Evolutionary conservation across 2,329 filamentous ascomycete species (phyloP).

Genomic region (Phaeoacremonium minimum): DNA sequence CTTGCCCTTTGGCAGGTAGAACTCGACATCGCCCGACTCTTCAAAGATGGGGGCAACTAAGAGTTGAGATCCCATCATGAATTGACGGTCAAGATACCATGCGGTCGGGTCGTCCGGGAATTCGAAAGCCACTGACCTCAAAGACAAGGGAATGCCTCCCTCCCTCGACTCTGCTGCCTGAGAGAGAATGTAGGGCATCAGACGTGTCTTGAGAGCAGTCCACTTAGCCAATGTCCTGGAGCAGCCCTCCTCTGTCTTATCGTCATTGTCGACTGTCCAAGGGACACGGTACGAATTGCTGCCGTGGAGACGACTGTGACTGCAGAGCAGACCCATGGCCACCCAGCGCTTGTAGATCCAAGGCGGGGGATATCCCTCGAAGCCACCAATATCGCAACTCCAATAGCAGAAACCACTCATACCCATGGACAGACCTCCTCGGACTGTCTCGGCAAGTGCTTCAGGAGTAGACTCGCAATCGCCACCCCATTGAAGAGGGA

Average conservation of each 20-base stretch:
- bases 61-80: conserved; percentile 61
- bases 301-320: conserved; percentile 64
- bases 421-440: background rate
- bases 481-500: conserved; percentile 66
- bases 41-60: conserved; percentile 59
- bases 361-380: conserved; percentile 60
- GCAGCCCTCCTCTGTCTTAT: conserved; percentile 46
- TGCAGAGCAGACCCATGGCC: conserved; percentile 63
- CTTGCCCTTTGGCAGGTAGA: conserved; percentile 49
- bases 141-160: conserved; percentile 23
- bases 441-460: background rate
- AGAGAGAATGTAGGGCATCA: conserved; percentile 43
- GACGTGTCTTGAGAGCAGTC: conserved; percentile 38
- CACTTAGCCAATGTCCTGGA: conserved; percentile 39
- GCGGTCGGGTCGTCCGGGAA: conserved; percentile 62
- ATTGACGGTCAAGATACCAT: conserved; percentile 63
- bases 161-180: conserved; percentile 22
- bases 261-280: conserved; percentile 63
- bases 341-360: conserved; percentile 73
- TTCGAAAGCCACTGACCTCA: conserved; percentile 61
- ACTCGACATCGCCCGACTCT: conserved; percentile 56
- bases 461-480: conserved; percentile 62
- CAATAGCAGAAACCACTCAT: background rate
- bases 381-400: conserved; percentile 52
- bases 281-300: conserved; percentile 65